These are phyloP conservation scores for Elaeis oleifera DNA, from an alignment of 202 grass and related monocot genomes.

Conservation along the genomic window DNA sequence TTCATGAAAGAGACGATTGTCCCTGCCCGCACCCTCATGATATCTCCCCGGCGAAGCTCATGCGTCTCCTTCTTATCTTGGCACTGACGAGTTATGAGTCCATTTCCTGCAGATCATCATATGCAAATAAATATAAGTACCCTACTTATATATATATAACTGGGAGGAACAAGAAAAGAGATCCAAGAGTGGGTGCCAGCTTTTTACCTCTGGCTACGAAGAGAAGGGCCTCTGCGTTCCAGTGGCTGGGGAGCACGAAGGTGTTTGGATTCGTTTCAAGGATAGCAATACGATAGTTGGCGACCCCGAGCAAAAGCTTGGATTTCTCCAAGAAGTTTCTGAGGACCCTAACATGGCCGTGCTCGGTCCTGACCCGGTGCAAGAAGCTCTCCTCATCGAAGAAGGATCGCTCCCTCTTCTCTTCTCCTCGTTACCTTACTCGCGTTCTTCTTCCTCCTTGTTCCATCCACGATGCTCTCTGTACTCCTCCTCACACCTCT, in stretches of 20 bases:
- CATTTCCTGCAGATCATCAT: slow-evolving; percentile 33
- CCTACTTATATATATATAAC: too few species aligned
- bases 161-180: too few species aligned
- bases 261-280: slow-evolving; percentile 41
- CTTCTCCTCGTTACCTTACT: too few species aligned
- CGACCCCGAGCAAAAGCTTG: slow-evolving; percentile 48
- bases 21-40: slow-evolving; percentile 51
- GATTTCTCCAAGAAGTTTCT: slow-evolving; percentile 51
- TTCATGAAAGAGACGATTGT: slow-evolving; percentile 20
- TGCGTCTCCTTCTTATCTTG: slow-evolving; percentile 47
- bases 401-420: slow-evolving; percentile 15
- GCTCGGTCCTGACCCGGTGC: slow-evolving; percentile 19
- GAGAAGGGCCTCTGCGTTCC: slow-evolving; percentile 49
- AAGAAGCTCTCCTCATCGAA: slow-evolving; percentile 53
- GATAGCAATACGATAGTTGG: slow-evolving; percentile 51
- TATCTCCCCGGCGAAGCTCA: slow-evolving; percentile 38
- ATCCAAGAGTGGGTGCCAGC: too few species aligned
- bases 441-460: too few species aligned
- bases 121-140: neutral
- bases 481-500: neutral
- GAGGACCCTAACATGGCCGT: slow-evolving; percentile 37
- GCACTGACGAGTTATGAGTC: slow-evolving; percentile 37
- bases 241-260: slow-evolving; percentile 48
- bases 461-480: too few species aligned
- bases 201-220: slow-evolving; percentile 54